Evolutionary conservation across 306 rosid species (phyloP), one percentile per base, ranked within the genome.

Genomic region (Abrus precatorius): DNA sequence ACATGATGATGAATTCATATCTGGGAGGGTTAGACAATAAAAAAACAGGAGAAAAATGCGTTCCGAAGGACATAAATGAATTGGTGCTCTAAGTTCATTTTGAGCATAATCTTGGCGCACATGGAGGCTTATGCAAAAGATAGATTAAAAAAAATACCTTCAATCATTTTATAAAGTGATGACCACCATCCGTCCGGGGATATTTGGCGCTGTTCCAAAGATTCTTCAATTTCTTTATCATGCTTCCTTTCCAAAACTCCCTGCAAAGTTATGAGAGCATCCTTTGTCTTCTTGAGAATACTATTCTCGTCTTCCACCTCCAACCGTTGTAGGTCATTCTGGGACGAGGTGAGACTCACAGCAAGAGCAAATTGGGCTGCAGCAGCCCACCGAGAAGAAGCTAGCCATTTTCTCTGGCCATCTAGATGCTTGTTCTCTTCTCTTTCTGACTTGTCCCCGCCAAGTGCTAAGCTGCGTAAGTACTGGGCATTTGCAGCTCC

Each of bases 401-500:
- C 91, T 38, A 90, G 47, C 90, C 90, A 80, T 88, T 81, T 89
- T 76, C 87, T 81, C 63, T 65, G 87, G 59, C 84, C 91, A 67
- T 83, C 87, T 12, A 75, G 67, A 60, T 75, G 76, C 80, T 36
- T 66, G 28, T 27, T 69, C 67, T 79, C 86, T 44, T 78, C 87
- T 77, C 80, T 59, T 85, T 77, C 78, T 7, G 80, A 27, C 36
- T 67, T 87, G 76, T 85, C 48, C 73, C 92, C 75, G 9, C 86
- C 76, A 10, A 89, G 79, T 38, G 79, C 96, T 76, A 91, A 85
- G 85, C 91, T 68, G 44, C 93, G 84, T 14, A 95, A 79, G 83
- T 91, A 95, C 66, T 93, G 86, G 52, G 97, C 97, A 84, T 95
- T 95, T 52, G 97, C 90, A 41, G 90, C 86, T 70, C 99, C 99